Conservation (phyloP, 495 filamentous ascomycete species). For the Neurospora tetraspora region DNA sequence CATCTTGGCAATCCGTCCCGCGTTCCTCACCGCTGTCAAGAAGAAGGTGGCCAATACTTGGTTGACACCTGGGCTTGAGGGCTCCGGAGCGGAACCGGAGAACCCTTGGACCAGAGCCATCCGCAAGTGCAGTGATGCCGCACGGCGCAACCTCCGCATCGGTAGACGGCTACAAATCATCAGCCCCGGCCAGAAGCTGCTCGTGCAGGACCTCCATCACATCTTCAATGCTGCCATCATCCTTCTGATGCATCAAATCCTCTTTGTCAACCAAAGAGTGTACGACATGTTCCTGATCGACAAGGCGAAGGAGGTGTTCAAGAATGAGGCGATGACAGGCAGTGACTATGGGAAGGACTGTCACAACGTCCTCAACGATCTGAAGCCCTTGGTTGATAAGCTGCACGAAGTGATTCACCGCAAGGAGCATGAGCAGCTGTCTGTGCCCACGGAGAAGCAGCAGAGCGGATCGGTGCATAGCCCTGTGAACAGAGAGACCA, state of each 20-base stretch:
- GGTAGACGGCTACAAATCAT: slow-evolving; percentile 16
- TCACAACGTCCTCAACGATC: slow-evolving; percentile 14
- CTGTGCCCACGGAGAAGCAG: slow-evolving; percentile 6
- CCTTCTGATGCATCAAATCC: slow-evolving; percentile 27
- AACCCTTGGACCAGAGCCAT: slow-evolving; percentile 12
- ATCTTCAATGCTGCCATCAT: slow-evolving; percentile 36
- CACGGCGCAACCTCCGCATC: slow-evolving; percentile 25
- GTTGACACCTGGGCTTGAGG: slow-evolving; percentile 6
- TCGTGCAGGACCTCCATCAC: slow-evolving; percentile 30
- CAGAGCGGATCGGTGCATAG: not conserved
- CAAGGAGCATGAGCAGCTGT: not conserved
- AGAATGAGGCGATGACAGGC: slow-evolving; percentile 13
- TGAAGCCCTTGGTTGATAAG: slow-evolving; percentile 11
- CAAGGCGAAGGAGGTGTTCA: slow-evolving; percentile 21
- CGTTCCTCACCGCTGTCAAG: slow-evolving; percentile 29
- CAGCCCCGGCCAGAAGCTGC: slow-evolving; percentile 15
- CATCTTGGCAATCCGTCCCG: slow-evolving; percentile 31
- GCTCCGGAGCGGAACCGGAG: slow-evolving; percentile 9
- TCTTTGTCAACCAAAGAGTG: slow-evolving; percentile 18
- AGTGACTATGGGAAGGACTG: slow-evolving; percentile 21
- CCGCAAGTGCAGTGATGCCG: slow-evolving; percentile 22
- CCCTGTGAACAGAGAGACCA: not conserved
- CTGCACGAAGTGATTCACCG: slow-evolving; percentile 16
- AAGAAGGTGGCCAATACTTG: slow-evolving; percentile 20
- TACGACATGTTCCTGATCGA: slow-evolving; percentile 14